Base-by-base conservation (phyloP, 805 yeast species). In the Kurtzmaniella fragi region DNA sequence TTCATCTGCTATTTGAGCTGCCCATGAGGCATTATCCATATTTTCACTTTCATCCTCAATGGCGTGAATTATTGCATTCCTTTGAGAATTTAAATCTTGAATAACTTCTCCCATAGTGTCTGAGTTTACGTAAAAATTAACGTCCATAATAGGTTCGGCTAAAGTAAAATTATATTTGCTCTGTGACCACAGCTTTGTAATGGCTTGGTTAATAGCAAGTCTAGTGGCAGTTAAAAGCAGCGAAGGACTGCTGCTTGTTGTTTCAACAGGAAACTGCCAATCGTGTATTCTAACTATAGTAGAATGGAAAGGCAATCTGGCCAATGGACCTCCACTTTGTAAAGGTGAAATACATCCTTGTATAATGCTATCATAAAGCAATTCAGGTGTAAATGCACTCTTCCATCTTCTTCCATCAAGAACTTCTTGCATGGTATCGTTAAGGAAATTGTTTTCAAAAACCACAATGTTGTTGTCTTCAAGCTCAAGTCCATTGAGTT, bases 91-190 rank as follows among this genome's bases (percentile, higher is more conserved):
- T 38, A 93, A 62, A 55, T 93, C 99, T 49, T 87, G 95, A 30
- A 87, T 74, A 1, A 93, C 93, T 28, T 71, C 71, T 15, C 98
- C 98, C 47, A 91, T 61, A 42, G 83, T 85, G 40, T 76, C 82
- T 25, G 88, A 83, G 39, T 73, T 72, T 2, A 82, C 82, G 37
- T 71, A 75, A 1, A 93, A 79, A 6, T 69, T 69, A 4, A 89
- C 81, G 28, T 74, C 70, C 97, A 93, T 91, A 23, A 84, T 70
- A 0, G 99, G 99, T 60, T 93, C 98, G 58, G 91, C 66, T 1
- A 90, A 58, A 1, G 81, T 72, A 53, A 75, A 78, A 2, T 58
- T 47, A 0, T 44, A 41, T 4, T 34, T 37, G 11, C 43, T 28
- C 4, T 39, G 41, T 2, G 55, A 59, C 25, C 45, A 31, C n/a